Conservation (phyloP, 2,329 filamentous ascomycete species). For the Pezicula rhizophila region DNA sequence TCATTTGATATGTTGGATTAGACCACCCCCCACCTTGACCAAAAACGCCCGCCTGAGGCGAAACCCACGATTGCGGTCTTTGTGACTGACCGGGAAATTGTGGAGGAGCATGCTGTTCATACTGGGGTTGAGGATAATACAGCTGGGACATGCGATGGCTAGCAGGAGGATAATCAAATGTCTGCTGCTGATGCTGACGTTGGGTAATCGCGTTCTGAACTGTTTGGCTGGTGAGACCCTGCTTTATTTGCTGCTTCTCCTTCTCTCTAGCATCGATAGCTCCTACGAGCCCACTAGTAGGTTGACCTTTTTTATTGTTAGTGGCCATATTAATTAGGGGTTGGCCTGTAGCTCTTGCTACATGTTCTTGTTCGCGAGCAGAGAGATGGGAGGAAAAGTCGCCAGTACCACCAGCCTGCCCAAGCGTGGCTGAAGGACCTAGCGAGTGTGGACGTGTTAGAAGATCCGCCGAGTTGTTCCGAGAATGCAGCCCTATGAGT, state of each 20-base stretch:
- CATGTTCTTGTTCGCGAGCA: constrained; percentile 80
- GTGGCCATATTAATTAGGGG: constrained; percentile 60
- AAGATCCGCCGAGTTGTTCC: constrained; percentile 41
- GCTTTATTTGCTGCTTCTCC: constrained; percentile 66
- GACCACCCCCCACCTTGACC: constrained; percentile 31
- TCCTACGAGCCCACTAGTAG: constrained; percentile 61
- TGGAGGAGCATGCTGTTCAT: constrained; percentile 5
- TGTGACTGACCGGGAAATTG: constrained; percentile 21
- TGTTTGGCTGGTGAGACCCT: constrained; percentile 62
- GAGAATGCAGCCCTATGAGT: constrained; percentile 34
- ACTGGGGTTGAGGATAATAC: constrained; percentile 21
- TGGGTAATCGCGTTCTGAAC: constrained; percentile 69
- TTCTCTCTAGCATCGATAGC: constrained; percentile 75
- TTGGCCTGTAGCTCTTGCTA: constrained; percentile 74
- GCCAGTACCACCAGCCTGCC: constrained; percentile 23
- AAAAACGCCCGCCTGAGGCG: constrained; percentile 25
- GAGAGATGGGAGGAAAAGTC: constrained; percentile 60
- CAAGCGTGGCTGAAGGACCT: constrained; percentile 40
- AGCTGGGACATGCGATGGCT: constrained; percentile 16
- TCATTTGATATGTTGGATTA: constrained; percentile 14
- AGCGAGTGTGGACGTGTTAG: constrained; percentile 51
- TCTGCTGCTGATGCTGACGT: constrained; percentile 39
- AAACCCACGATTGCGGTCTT: constrained; percentile 23
- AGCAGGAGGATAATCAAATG: constrained; percentile 12
- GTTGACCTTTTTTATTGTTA: constrained; percentile 30